These are phyloP conservation scores for Phytophthora constricta DNA, from an alignment of 352 stramenopile genomes.

Conservation along the genomic window DNA sequence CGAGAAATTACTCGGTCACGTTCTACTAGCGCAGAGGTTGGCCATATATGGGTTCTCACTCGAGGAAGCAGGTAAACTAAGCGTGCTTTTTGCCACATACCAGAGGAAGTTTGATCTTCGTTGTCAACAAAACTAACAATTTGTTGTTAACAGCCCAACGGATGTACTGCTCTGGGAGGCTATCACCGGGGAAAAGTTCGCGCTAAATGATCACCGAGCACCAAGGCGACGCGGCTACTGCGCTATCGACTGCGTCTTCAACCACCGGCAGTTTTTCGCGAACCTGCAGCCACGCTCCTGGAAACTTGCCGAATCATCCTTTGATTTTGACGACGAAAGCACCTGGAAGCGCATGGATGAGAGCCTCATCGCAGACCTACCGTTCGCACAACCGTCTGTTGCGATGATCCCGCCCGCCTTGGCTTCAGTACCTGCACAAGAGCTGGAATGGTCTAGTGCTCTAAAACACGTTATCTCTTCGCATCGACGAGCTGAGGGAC, in stretches of 20 bases:
- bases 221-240: constrained; percentile 55
- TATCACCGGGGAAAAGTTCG: constrained; percentile 67
- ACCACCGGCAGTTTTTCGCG: constrained; percentile 69
- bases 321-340: constrained; percentile 65
- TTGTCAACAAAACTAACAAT: background rate
- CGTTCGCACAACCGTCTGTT: constrained; percentile 35
- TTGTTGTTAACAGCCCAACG: constrained; percentile 14
- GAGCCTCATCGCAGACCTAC: constrained; percentile 52
- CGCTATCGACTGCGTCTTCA: constrained; percentile 88
- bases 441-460: constrained; percentile 55
- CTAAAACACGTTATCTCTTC: constrained; percentile 53
- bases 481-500: constrained; percentile 47
- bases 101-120: background rate
- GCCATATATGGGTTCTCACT: constrained; percentile 86
- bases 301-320: constrained; percentile 51
- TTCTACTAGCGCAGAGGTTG: constrained; percentile 37
- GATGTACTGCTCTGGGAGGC: constrained; percentile 78
- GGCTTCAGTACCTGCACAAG: constrained; percentile 33
- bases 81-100: too few species aligned
- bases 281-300: constrained; percentile 71
- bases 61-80: constrained; percentile 34
- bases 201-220: constrained; percentile 20
- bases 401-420: constrained; percentile 43
- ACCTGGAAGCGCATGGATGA: constrained; percentile 72
- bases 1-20: constrained; percentile 3